A percentile compares a stretch with the other conserved stretches of the same genome.
phyloP scores from a whole-genome alignment of 768 basidiomycete species.

The Suillus ampliporus region DNA sequence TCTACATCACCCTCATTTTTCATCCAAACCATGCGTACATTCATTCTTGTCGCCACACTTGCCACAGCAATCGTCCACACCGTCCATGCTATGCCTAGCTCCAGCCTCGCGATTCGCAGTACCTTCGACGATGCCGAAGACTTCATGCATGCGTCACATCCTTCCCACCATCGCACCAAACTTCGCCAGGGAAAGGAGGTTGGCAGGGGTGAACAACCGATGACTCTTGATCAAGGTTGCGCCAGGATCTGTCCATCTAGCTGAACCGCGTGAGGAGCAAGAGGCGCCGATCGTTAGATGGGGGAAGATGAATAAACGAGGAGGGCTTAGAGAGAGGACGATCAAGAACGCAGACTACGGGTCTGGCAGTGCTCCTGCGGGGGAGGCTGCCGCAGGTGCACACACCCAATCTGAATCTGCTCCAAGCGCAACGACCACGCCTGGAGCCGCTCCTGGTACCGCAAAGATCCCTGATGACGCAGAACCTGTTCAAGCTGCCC shows the following conservation, averaged over 20 bases:
- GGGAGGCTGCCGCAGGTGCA: slow-evolving; percentile 8
- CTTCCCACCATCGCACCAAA: slow-evolving; percentile 37
- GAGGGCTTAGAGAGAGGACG: slow-evolving; percentile 20
- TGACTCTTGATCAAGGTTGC: neutral
- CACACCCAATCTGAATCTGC: slow-evolving; percentile 15
- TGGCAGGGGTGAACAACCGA: slow-evolving; percentile 3
- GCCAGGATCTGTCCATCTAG: neutral
- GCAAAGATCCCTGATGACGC: slow-evolving; percentile 14
- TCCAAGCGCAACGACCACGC: slow-evolving; percentile 21
- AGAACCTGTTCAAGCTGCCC: slow-evolving; percentile 2
- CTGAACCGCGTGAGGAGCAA: neutral
- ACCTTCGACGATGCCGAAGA: slow-evolving; percentile 23
- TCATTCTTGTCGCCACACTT: slow-evolving; percentile 32
- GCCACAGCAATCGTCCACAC: slow-evolving; percentile 20
- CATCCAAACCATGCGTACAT: slow-evolving; percentile 29
- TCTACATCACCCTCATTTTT: neutral
- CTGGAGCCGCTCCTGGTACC: slow-evolving; percentile 11
- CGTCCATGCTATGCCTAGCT: slow-evolving; percentile 28
- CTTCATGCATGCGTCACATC: slow-evolving; percentile 32
- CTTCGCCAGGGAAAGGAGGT: slow-evolving; percentile 16
- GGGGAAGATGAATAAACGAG: slow-evolving; percentile 8
- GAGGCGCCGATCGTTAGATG: neutral
- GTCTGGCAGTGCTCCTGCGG: slow-evolving; percentile 12
- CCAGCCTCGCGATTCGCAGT: slow-evolving; percentile 25
- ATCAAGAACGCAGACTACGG: slow-evolving; percentile 36